Conservation (phyloP, 1,139 yeast genomes). For the Taphrina betulina region DNA sequence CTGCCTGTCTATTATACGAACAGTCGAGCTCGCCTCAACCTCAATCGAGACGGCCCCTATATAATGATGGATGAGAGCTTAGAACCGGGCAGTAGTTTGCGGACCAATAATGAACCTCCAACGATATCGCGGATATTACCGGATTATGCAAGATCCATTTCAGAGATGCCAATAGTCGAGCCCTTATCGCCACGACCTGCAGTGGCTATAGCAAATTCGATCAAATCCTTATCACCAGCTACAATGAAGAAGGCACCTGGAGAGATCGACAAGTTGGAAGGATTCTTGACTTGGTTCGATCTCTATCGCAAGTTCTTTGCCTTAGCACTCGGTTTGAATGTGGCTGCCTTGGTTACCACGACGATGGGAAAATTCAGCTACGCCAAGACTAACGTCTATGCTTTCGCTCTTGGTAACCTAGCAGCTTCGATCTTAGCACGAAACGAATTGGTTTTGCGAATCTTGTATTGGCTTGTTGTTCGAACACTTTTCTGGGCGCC, state of each 20-base stretch:
- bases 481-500: constrained; percentile 25
- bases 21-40: constrained; percentile 8
- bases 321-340: background rate
- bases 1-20: constrained; percentile 15
- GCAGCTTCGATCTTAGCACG: constrained; percentile 17
- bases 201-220: background rate
- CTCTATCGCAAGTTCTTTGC: constrained; percentile 22
- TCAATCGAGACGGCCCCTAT: background rate
- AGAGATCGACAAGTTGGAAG: constrained; percentile 8
- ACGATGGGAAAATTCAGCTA: constrained; percentile 15
- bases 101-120: background rate
- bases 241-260: too few relatives aligned
- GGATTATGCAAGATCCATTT: background rate
- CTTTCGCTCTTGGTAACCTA: constrained; percentile 27
- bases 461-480: constrained; percentile 22
- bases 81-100: background rate
- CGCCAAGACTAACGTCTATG: constrained; percentile 16
- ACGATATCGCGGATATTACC: background rate
- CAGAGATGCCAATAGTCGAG: constrained; percentile 1
- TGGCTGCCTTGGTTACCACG: constrained; percentile 8
- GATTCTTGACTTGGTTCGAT: constrained; percentile 13
- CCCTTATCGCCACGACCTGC: constrained; percentile 1
- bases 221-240: background rate
- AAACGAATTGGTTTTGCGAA: constrained; percentile 20
- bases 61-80: background rate